Conservation (phyloP, 192 early-diverging fungal genomes). For the Coemansia sp. region DNA sequence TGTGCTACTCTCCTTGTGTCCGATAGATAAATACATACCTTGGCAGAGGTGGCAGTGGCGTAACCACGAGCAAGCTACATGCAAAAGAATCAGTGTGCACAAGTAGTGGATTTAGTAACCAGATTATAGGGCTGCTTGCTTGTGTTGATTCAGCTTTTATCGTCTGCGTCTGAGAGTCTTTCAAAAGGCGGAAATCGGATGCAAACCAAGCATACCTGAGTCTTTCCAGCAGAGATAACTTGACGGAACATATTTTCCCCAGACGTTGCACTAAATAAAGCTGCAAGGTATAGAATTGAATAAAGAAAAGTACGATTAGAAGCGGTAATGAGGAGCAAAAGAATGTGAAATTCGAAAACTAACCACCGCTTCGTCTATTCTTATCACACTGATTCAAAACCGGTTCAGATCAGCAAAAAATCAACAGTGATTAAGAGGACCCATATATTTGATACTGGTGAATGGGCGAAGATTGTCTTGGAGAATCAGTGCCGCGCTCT, state of each 20-base stretch:
- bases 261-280: conserved; percentile 2
- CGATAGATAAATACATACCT: conserved; percentile 56
- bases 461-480: not conserved
- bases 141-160: no score
- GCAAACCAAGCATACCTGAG: conserved; percentile 42
- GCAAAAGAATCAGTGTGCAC: not conserved
- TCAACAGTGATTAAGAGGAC: not conserved
- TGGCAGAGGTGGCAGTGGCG: conserved; percentile 55
- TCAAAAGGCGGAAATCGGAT: no score
- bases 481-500: no score
- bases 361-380: not conserved
- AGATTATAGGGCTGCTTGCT: no score
- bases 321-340: conserved; percentile 1
- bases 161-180: no score
- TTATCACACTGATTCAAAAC: not conserved
- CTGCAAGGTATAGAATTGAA: not conserved
- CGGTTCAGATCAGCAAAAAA: no score
- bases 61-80: conserved; percentile 63
- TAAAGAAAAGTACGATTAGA: conserved; percentile 7
- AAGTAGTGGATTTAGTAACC: not conserved
- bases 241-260: conserved; percentile 43
- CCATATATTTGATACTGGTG: not conserved
- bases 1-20: no score
- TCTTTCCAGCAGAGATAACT: conserved; percentile 44
- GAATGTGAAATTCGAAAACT: not conserved